A percentile compares a stretch with the other conserved stretches of the same genome.
These are phyloP conservation scores for Tephrocybe sp. DNA, from an alignment of 768 basidiomycete species.

Conservation along the genomic window DNA sequence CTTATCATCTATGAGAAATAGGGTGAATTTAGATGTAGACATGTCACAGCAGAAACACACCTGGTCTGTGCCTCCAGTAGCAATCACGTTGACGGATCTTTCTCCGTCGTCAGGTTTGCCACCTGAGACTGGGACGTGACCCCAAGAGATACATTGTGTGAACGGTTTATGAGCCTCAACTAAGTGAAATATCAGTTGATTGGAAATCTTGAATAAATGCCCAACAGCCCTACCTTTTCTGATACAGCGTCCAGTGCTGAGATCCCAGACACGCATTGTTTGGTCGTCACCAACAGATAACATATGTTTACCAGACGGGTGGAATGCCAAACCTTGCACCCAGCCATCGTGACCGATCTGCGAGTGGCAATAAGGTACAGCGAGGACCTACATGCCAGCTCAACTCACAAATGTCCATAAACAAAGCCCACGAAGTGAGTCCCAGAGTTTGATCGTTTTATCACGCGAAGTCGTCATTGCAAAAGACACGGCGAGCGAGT, in stretches of 20 bases:
- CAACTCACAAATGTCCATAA: slow-evolving; percentile 50
- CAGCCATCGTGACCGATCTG: slow-evolving; percentile 64
- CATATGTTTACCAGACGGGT: slow-evolving; percentile 68
- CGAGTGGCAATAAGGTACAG: not conserved
- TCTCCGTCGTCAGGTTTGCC: slow-evolving; percentile 14
- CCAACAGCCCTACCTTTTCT: slow-evolving; percentile 66
- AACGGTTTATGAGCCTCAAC: slow-evolving; percentile 15
- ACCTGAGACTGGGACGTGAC: not conserved
- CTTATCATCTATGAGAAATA: slow-evolving; percentile 1
- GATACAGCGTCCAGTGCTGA: slow-evolving; percentile 60
- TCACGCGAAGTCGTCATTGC: slow-evolving; percentile 71
- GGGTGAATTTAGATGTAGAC: not conserved
- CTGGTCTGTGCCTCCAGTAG: slow-evolving; percentile 19
- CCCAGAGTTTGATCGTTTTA: slow-evolving; percentile 76
- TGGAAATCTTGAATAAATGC: slow-evolving; percentile 33
- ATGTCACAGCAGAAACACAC: not conserved
- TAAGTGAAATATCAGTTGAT: not conserved
- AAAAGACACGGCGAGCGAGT: slow-evolving; percentile 31
- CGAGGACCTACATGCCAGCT: not conserved
- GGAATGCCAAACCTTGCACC: slow-evolving; percentile 68
- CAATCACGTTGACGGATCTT: slow-evolving; percentile 18
- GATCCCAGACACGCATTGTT: slow-evolving; percentile 70
- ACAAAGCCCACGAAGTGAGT: slow-evolving; percentile 61
- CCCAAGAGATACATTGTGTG: slow-evolving; percentile 14
- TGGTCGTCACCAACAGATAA: slow-evolving; percentile 43